Conservation (phyloP, 1,284 basidiomycete genomes). For the Moniliella sp. region DNA sequence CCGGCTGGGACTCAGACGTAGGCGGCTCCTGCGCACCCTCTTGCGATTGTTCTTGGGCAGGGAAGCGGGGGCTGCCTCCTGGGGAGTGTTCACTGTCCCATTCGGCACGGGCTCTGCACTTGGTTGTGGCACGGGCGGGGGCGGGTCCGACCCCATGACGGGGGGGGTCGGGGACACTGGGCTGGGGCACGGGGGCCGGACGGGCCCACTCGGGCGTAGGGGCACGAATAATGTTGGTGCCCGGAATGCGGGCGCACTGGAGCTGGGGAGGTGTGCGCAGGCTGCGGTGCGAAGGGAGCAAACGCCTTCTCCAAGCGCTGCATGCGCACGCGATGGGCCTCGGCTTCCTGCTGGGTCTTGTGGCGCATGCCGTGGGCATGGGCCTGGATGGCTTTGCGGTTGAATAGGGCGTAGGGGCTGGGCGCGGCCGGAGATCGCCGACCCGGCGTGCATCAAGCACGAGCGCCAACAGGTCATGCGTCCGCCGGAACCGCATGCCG, state of each 20-base stretch:
- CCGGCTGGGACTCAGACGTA: slow-evolving; percentile 3
- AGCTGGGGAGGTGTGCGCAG: slow-evolving; percentile 5
- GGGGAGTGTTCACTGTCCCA: slow-evolving; percentile 3
- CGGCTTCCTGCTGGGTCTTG: background rate
- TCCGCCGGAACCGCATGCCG: slow-evolving; percentile 20
- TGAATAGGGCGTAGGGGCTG: too few relatives aligned
- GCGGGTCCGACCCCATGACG: slow-evolving; percentile 1
- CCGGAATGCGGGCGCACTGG: slow-evolving; percentile 13
- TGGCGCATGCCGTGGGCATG: background rate
- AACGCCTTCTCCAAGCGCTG: background rate
- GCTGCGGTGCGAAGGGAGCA: background rate
- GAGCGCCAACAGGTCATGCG: slow-evolving; percentile 23
- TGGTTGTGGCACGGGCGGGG: slow-evolving; percentile 1
- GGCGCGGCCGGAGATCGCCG: too few relatives aligned
- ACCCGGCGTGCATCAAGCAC: slow-evolving; percentile 24
- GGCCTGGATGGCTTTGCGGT: too few relatives aligned
- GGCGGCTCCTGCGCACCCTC: slow-evolving; percentile 1
- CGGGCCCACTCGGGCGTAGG: slow-evolving; percentile 11
- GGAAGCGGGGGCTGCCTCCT: slow-evolving; percentile 4
- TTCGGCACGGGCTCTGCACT: slow-evolving; percentile 1
- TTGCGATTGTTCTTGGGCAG: too few relatives aligned
- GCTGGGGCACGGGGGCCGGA: slow-evolving; percentile 1
- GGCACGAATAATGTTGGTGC: slow-evolving; percentile 14
- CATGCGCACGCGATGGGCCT: slow-evolving; percentile 3
- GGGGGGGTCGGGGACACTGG: slow-evolving; percentile 1